Conservation (phyloP, 2,329 filamentous ascomycete genomes). For the Colletotrichum sp. region DNA sequence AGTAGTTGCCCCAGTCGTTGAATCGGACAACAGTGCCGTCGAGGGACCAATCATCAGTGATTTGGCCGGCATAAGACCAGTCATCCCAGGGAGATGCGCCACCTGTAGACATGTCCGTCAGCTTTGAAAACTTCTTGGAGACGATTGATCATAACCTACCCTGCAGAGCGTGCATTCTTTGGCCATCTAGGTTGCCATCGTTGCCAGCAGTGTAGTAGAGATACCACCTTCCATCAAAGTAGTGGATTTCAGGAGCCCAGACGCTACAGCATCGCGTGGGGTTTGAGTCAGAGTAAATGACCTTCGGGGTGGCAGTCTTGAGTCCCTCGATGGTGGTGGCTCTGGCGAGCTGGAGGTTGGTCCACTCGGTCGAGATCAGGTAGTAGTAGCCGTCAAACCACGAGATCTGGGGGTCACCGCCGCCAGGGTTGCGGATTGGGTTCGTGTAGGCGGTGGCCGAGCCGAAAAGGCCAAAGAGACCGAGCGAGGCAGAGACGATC, state of each 20-base stretch:
- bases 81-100: conserved; percentile 56
- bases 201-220: conserved; percentile 62
- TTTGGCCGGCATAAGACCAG: conserved; percentile 52
- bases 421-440: conserved; percentile 52
- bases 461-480: conserved; percentile 21
- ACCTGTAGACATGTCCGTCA: conserved; percentile 34
- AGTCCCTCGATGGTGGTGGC: conserved; percentile 59
- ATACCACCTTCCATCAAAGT: conserved; percentile 54
- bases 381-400: conserved; percentile 61
- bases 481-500: background rate
- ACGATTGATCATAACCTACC: conserved; percentile 34
- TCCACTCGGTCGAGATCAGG: conserved; percentile 61
- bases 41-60: conserved; percentile 56
- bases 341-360: conserved; percentile 57
- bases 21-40: conserved; percentile 59
- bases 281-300: conserved; percentile 53
- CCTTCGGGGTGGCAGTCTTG: conserved; percentile 55
- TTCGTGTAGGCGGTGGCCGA: conserved; percentile 49
- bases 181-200: conserved; percentile 48
- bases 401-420: conserved; percentile 58
- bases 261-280: conserved; percentile 57
- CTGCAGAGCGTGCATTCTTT: conserved; percentile 56
- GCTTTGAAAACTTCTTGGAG: background rate
- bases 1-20: conserved; percentile 50
- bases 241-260: conserved; percentile 63